Evolutionary conservation across 768 basidiomycete species (phyloP), one percentile per base, ranked within the genome.

Genomic region (Termitomyces sp.): DNA sequence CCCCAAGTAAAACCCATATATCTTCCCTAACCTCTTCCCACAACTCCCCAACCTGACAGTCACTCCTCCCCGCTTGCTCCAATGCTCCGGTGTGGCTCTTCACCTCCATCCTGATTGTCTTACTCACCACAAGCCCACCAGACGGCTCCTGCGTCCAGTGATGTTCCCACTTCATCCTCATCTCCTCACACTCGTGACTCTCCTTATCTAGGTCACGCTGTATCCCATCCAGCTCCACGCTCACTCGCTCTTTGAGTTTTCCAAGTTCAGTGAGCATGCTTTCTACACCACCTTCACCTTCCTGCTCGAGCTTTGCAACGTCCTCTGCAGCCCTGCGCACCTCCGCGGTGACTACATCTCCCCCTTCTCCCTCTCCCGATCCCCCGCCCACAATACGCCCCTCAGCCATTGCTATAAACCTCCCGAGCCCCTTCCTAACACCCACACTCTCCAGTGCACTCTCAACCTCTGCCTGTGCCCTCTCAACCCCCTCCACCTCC

Each of bases 71-170:
- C 0, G 96, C 96, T 1, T 90, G 85, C 10, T 89, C 85, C 40
- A 96, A 74, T 0, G 89, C 82, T 15, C 73, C 74, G 21, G 82
- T 69, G 62, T 93, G 90, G 10, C 83, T 78, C 68, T 93, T 93
- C 54, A 98, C 71, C 66, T 94, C 93, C 59, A 83, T 83, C 14
- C 94, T 78, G 54, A 89, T 69, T 6, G 77, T 71, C 68, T 89
- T 87, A 44, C 87, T 89, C 56, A 86, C 71, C 1, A 81, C 78
- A 0, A 91, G 11, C 15, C 21, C 49, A 5, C 35, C 85, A 5
- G 88, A 88, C 0, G 96, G 95, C 9, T 82, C 80, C 70, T 97
- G 95, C 8, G 87, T 85, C 87, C 92, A 98, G 30, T 82, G 69
- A 62, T 94, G 87, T 31, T 87, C 87, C 69, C 92, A 95, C 69